phyloP scores from a whole-genome alignment of 768 basidiomycete genomes.

The Sporobolomyces pararoseus region DNA sequence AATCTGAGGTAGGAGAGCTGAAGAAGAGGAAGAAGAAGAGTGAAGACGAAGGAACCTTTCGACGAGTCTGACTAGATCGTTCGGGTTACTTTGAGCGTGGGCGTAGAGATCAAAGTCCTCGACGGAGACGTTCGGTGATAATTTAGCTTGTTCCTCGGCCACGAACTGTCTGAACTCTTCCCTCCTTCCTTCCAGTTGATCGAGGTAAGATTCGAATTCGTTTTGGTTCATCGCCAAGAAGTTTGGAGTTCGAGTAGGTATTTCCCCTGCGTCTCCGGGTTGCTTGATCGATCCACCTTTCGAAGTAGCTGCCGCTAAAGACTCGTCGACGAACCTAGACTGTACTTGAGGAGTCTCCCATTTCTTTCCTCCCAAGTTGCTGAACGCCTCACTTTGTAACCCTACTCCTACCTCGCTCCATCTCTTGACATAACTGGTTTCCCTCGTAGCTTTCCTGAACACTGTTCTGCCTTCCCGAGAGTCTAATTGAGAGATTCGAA shows the following conservation, averaged over 20 bases:
- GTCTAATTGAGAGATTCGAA: conserved; percentile 37
- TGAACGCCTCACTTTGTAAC: conserved; percentile 12
- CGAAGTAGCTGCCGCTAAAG: neutral
- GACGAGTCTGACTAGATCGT: conserved; percentile 32
- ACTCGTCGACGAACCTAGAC: conserved; percentile 21
- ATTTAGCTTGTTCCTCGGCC: conserved; percentile 9
- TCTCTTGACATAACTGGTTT: conserved; percentile 25
- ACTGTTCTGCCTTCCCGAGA: conserved; percentile 27
- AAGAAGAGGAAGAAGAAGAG: neutral
- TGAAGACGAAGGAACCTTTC: conserved; percentile 36
- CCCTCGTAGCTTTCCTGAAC: conserved; percentile 38
- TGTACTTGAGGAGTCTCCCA: conserved; percentile 24
- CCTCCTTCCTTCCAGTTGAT: conserved; percentile 7
- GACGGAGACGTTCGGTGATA: neutral
- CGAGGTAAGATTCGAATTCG: conserved; percentile 35
- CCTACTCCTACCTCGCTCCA: conserved; percentile 32
- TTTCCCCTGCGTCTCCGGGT: neutral
- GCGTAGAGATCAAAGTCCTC: conserved; percentile 34
- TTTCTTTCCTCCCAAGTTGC: neutral
- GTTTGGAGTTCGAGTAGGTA: conserved; percentile 20
- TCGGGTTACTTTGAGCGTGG: conserved; percentile 32
- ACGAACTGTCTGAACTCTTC: conserved; percentile 31
- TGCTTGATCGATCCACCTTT: conserved; percentile 1
- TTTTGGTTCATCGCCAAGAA: conserved; percentile 30
- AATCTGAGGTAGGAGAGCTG: conserved; percentile 18